A percentile compares a stretch with the other conserved stretches of the same genome.
Evolutionary conservation across 352 stramenopile species (phyloP).

Genomic region (Pythium brachiatum): DNA sequence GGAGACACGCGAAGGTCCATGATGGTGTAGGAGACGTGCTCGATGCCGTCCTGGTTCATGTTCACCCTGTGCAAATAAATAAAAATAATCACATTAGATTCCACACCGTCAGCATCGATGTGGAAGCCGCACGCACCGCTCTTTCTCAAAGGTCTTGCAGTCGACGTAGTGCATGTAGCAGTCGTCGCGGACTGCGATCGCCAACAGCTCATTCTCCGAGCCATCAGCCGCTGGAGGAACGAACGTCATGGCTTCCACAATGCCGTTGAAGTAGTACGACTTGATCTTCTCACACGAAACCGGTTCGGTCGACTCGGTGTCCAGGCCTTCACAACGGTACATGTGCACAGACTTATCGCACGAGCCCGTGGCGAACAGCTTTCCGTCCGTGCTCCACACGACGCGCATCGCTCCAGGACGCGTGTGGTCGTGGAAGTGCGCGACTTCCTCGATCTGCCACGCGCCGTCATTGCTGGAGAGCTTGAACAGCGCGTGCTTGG

Average conservation of each 20-base stretch:
- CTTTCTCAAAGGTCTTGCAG: slow-evolving; percentile 75
- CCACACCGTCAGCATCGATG: not conserved
- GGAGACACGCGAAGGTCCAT: slow-evolving; percentile 78
- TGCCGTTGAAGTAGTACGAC: slow-evolving; percentile 87
- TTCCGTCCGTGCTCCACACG: slow-evolving; percentile 52
- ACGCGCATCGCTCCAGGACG: slow-evolving; percentile 65
- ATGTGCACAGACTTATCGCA: slow-evolving; percentile 77
- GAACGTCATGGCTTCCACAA: slow-evolving; percentile 64
- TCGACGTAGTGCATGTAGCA: slow-evolving; percentile 86
- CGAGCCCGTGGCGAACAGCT: slow-evolving; percentile 65
- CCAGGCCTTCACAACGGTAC: slow-evolving; percentile 44
- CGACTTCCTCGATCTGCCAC: slow-evolving; percentile 43
- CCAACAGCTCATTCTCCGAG: slow-evolving; percentile 41
- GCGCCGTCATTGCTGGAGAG: slow-evolving; percentile 33
- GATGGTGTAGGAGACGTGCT: slow-evolving; percentile 87
- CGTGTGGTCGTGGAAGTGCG: slow-evolving; percentile 66
- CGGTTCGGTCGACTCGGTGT: not conserved
- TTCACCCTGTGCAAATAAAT: slow-evolving; percentile 51
- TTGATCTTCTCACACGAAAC: slow-evolving; percentile 55
- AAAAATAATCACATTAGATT: not conserved
- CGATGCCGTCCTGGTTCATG: slow-evolving; percentile 84
- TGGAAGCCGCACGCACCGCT: slow-evolving; percentile 40
- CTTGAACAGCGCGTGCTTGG: slow-evolving; percentile 53
- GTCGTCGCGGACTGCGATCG: slow-evolving; percentile 70
- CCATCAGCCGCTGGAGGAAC: slow-evolving; percentile 25